Percentiles rank a stretch among this genome's conserved stretches.
Evolutionary conservation across 2,329 filamentous ascomycete genomes (phyloP).

Genomic region (Pezicula radicicola): DNA sequence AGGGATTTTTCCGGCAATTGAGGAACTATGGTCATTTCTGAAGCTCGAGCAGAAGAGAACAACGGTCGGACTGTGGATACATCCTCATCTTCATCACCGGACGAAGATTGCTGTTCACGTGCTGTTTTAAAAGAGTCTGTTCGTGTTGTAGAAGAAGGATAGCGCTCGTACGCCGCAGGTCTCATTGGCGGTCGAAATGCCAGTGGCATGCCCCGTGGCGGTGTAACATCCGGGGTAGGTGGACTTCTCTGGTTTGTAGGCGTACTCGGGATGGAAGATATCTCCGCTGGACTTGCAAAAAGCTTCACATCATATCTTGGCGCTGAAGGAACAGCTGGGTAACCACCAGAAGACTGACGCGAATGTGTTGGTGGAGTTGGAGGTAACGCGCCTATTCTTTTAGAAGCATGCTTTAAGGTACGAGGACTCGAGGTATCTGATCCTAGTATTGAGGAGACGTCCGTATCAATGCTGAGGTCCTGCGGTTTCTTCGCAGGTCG

Average conservation of each 20-base stretch:
- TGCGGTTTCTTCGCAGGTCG: constrained; percentile 14
- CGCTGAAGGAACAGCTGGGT: constrained; percentile 12
- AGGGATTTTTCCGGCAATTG: constrained; percentile 8
- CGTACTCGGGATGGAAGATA: constrained; percentile 45
- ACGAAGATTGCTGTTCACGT: constrained; percentile 59
- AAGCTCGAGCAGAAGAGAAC: constrained; percentile 18
- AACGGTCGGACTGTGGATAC: constrained; percentile 36
- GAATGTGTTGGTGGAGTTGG: constrained; percentile 64
- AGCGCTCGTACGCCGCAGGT: constrained; percentile 39
- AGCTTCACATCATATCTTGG: constrained; percentile 16
- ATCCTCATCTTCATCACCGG: constrained; percentile 51
- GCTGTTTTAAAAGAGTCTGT: constrained; percentile 73
- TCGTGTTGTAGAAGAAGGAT: constrained; percentile 24
- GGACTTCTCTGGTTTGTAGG: constrained; percentile 65
- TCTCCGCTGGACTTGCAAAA: constrained; percentile 11
- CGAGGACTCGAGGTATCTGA: constrained; percentile 27
- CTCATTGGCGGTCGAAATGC: constrained; percentile 38
- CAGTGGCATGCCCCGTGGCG: constrained; percentile 53
- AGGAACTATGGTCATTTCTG: constrained; percentile 12
- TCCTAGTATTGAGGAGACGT: constrained; percentile 16
- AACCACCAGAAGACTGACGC: constrained; percentile 49
- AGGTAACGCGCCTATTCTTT: constrained; percentile 39
- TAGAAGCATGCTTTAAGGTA: constrained; percentile 28
- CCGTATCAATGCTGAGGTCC: constrained; percentile 23
- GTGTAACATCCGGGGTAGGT: constrained; percentile 74